Base-by-base conservation (phyloP, 441 rosid genomes). In the Metrosideros polymorpha region DNA sequence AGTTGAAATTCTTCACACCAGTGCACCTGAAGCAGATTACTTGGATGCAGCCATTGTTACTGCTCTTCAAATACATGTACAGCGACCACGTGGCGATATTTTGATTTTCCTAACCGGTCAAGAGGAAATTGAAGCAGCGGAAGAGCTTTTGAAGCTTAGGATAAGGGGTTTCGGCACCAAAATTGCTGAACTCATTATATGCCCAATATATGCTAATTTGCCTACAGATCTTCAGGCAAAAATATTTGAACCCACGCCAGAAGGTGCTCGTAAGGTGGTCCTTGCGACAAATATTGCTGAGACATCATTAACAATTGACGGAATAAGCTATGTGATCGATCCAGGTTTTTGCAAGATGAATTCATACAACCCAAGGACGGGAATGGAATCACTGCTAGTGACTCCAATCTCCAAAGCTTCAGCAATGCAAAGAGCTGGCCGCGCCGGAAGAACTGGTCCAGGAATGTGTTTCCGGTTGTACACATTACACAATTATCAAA, bases 41-140 rank as follows among this genome's bases (percentile, higher is more conserved):
- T 88, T 98, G 87, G 99, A 98, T 88, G 98, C 99, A 85, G 98
- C 98, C 83, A 89, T 98, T 89, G 98, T 96, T 52, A 94, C 99
- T 63, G 95, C 92, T 52, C 96, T 98, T 86, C 98, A 94, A 59
- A 95, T 98, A 86, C 99, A 98, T 91, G 98, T 95, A 89, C 92
- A 92, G 79, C 94, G 95, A 89, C 87, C 97, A 52, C 86, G 96
- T 86, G 99, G 99, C 85, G 99, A 98, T 92, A 93, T 98, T 92
- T 91, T 98, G 91, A 93, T 98, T 56, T 98, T 98, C 85, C 83
- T 98, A 61, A 96, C 99, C 55, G 99, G 99, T 89, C 99, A 98
- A 90, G 98, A 98, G 87, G 99, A 98, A 94, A 98, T 98, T 86
- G 99, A 98, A 92, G 89, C 98, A n/a, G 98, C 98, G 25, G 99